Conservation (phyloP, 192 early-diverging fungal species). For the Radiomyces spectabilis region DNA sequence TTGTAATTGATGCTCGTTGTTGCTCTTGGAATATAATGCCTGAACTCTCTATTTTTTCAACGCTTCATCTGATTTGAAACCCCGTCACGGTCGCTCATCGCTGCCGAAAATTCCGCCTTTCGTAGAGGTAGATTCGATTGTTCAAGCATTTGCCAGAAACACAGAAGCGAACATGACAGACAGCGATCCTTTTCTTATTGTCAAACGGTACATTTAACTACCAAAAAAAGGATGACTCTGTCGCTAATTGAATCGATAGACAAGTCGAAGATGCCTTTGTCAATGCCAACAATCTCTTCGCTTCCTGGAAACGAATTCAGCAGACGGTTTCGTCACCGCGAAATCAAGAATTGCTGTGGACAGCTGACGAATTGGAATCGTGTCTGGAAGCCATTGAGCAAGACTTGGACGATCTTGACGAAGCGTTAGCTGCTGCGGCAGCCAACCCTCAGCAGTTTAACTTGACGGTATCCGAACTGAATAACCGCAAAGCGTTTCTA, state of each 20-base stretch:
- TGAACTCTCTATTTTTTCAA: too few species aligned
- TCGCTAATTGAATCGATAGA: conserved; percentile 13
- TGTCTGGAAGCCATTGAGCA: conserved; percentile 33
- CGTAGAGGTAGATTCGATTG: too few species aligned
- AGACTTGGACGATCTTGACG: conserved; percentile 48
- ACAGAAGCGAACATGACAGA: too few species aligned
- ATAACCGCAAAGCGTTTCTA: conserved; percentile 19
- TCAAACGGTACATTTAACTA: conserved; percentile 7
- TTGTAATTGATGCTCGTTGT: too few species aligned
- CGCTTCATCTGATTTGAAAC: too few species aligned
- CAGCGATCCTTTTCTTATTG: conserved; percentile 20
- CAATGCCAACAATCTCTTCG: conserved; percentile 33
- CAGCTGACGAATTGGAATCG: conserved; percentile 40
- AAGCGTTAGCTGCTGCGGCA: conserved; percentile 29
- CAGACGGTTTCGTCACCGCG: conserved; percentile 43
- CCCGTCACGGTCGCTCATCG: too few species aligned
- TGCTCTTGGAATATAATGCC: too few species aligned
- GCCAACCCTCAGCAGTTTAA: conserved; percentile 36
- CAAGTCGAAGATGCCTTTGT: conserved; percentile 35
- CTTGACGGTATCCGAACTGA: conserved; percentile 28
- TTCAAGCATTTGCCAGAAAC: too few species aligned
- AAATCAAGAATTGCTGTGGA: conserved; percentile 48
- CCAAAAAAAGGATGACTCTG: neutral
- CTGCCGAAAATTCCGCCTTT: too few species aligned
- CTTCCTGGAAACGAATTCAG: conserved; percentile 47